Evolutionary conservation across 208 protist genomes (phyloP).

Genomic region (Herpetomonas samuelpessoai): DNA sequence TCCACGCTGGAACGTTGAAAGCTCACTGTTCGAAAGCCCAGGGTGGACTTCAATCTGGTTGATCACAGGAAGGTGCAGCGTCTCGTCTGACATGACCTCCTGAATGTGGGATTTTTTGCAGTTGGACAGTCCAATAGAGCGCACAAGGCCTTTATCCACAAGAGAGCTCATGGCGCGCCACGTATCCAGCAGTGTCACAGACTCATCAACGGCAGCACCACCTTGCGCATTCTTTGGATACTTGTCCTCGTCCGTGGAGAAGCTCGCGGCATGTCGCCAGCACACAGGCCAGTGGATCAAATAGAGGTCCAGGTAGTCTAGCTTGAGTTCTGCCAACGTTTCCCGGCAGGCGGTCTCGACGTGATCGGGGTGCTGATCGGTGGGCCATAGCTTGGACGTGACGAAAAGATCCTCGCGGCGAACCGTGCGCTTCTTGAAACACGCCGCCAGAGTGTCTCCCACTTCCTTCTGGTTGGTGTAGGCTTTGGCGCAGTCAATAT

Average conservation of each 20-base stretch:
- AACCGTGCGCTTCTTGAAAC: constrained; percentile 40
- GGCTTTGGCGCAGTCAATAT: constrained; percentile 89
- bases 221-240: constrained; percentile 55
- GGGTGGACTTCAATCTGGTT: constrained; percentile 93
- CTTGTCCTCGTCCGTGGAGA: constrained; percentile 55
- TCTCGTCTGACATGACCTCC: constrained; percentile 37
- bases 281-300: constrained; percentile 93
- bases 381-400: constrained; percentile 95
- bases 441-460: constrained; percentile 65
- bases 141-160: constrained; percentile 82
- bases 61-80: constrained; percentile 54
- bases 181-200: constrained; percentile 67
- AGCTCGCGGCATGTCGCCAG: constrained; percentile 53
- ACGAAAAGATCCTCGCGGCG: constrained; percentile 91
- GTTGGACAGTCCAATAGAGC: constrained; percentile 89
- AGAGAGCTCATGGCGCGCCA: constrained; percentile 85
- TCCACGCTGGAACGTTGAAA: constrained; percentile 39
- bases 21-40: constrained; percentile 40
- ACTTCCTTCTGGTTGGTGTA: constrained; percentile 92
- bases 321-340: constrained; percentile 63
- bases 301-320: constrained; percentile 93
- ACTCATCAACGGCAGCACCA: constrained; percentile 41
- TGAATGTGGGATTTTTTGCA: constrained; percentile 61
- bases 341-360: constrained; percentile 85
- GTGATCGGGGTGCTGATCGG: constrained; percentile 87